phyloP scores from a whole-genome alignment of 345 rosid genomes.

The Excoecaria agallocha region DNA sequence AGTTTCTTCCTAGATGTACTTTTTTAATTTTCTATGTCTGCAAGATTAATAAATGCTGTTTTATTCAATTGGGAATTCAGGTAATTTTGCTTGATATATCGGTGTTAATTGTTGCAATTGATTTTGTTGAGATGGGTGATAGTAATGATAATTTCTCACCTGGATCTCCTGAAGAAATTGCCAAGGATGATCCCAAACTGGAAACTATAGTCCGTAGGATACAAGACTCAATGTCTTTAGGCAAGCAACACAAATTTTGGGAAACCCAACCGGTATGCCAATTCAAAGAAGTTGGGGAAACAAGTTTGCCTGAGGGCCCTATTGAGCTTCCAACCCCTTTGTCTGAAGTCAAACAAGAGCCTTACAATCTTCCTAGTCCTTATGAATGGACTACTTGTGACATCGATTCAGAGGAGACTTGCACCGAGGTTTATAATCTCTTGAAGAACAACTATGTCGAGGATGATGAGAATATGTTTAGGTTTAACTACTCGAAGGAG shows the following conservation, averaged over 20 bases:
- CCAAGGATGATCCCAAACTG: conserved; percentile 51
- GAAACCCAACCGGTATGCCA: conserved; percentile 95
- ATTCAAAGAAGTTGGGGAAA: conserved; percentile 64
- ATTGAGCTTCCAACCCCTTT: conserved; percentile 61
- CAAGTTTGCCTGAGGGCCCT: conserved; percentile 76
- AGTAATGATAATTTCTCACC: conserved; percentile 39
- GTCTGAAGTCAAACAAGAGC: conserved; percentile 85
- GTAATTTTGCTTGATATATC: not conserved
- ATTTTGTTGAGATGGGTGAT: conserved; percentile 51
- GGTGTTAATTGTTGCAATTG: conserved; percentile 7
- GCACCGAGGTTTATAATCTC: conserved; percentile 72
- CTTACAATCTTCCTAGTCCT: conserved; percentile 71
- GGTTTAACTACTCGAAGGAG: conserved; percentile 94
- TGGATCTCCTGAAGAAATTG: conserved; percentile 44
- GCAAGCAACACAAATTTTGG: conserved; percentile 81
- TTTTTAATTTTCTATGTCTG: not conserved
- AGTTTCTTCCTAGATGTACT: not conserved
- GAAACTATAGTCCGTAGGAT: conserved; percentile 60
- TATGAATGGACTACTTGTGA: conserved; percentile 93
- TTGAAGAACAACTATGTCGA: conserved; percentile 84
- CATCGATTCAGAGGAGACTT: conserved; percentile 69
- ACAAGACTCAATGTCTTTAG: conserved; percentile 55
- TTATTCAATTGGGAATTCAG: not conserved
- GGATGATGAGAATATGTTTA: conserved; percentile 96
- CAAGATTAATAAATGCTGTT: not conserved